These are phyloP conservation scores for Corylus avellana DNA, from an alignment of 306 rosid genomes.

Conservation along the genomic window DNA sequence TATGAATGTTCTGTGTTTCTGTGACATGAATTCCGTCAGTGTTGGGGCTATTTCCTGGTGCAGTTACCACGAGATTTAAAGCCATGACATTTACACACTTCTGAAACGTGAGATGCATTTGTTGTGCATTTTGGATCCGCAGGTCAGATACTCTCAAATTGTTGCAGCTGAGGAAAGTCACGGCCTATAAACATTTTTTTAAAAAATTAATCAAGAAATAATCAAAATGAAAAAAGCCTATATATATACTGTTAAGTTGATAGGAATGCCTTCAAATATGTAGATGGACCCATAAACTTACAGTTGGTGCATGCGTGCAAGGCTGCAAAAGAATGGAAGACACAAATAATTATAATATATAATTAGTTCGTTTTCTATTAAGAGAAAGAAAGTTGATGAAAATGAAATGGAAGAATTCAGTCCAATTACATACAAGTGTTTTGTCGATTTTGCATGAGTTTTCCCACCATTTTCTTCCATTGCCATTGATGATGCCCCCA, in stretches of 20 bases:
- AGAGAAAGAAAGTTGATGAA: background rate
- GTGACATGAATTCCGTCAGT: constrained; percentile 92
- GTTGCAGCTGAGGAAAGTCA: constrained; percentile 58
- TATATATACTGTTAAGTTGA: background rate
- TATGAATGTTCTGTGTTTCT: constrained; percentile 42
- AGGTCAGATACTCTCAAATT: constrained; percentile 46
- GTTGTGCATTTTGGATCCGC: constrained; percentile 57
- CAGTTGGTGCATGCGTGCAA: constrained; percentile 73
- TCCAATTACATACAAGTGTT: constrained; percentile 42
- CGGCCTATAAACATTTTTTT: constrained; percentile 51
- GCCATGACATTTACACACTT: constrained; percentile 52
- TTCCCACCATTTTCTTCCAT: constrained; percentile 83
- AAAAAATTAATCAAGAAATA: background rate
- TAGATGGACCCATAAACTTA: constrained; percentile 38
- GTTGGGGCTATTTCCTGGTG: constrained; percentile 79
- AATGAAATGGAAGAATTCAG: background rate
- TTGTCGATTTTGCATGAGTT: constrained; percentile 74
- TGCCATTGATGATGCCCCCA: constrained; percentile 71
- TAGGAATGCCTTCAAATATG: background rate
- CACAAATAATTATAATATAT: background rate
- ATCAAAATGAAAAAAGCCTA: background rate
- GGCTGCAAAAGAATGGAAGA: constrained; percentile 48
- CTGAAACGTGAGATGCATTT: constrained; percentile 65
- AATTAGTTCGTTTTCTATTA: background rate
- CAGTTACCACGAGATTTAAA: constrained; percentile 42